A percentile compares a stretch with the other conserved stretches of the same genome.
These are phyloP conservation scores for Cladophialophora carrionii DNA, from an alignment of 2,329 filamentous ascomycete genomes.

Conservation along the genomic window DNA sequence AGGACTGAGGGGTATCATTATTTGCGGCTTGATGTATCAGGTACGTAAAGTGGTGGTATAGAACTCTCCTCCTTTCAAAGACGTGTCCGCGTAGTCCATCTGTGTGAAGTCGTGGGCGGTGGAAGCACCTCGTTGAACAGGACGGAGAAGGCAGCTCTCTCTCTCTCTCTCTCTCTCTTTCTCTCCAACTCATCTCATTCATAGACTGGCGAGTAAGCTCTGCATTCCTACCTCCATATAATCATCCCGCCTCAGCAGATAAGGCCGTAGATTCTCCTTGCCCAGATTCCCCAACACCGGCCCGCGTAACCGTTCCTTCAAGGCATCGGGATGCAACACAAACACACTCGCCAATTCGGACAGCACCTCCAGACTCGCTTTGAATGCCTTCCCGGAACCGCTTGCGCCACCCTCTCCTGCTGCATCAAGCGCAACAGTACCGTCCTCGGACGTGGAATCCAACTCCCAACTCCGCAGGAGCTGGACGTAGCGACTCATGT, in stretches of 20 bases:
- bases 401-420: neutral
- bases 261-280: slow-evolving; percentile 76
- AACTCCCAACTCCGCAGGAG: slow-evolving; percentile 82
- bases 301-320: slow-evolving; percentile 63
- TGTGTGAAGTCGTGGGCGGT: neutral
- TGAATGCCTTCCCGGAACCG: slow-evolving; percentile 53
- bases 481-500: slow-evolving; percentile 90
- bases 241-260: slow-evolving; percentile 84
- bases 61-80: too few relatives aligned
- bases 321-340: slow-evolving; percentile 81
- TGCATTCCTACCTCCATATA: slow-evolving; percentile 79
- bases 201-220: slow-evolving; percentile 64
- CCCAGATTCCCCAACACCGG: slow-evolving; percentile 43
- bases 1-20: slow-evolving; percentile 4
- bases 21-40: neutral
- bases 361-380: slow-evolving; percentile 76
- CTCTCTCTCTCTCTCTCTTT: neutral
- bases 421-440: neutral
- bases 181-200: neutral
- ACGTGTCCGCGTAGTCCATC: neutral
- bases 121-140: neutral
- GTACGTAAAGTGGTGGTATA: neutral
- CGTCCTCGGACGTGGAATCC: slow-evolving; percentile 50
- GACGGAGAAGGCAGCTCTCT: neutral
- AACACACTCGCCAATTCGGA: slow-evolving; percentile 95